phyloP scores from a whole-genome alignment of 345 rosid genomes.

The Pistacia atlantica region DNA sequence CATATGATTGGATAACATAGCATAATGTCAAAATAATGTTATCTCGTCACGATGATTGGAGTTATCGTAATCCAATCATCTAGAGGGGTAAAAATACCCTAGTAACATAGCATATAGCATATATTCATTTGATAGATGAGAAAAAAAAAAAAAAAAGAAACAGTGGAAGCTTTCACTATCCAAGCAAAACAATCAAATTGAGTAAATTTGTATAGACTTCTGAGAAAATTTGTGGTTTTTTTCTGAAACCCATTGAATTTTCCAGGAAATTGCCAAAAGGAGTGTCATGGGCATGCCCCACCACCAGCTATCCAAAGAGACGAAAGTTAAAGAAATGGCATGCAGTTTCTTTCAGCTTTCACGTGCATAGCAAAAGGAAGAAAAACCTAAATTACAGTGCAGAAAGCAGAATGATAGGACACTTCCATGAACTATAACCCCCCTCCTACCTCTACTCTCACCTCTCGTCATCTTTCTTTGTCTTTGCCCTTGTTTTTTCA shows the following conservation, averaged over 20 bases:
- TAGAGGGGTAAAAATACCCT: too few species aligned
- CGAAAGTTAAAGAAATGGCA: background rate
- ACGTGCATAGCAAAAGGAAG: slow-evolving; percentile 26
- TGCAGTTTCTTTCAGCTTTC: slow-evolving; percentile 18
- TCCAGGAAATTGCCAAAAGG: background rate
- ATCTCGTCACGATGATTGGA: too few species aligned
- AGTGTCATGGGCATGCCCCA: background rate
- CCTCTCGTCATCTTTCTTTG: slow-evolving; percentile 22
- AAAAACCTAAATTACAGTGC: slow-evolving; percentile 19
- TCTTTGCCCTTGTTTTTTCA: slow-evolving; percentile 21
- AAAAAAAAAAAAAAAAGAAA: too few species aligned
- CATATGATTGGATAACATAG: too few species aligned
- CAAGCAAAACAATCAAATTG: too few species aligned
- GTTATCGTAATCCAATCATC: too few species aligned
- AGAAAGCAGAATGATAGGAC: slow-evolving; percentile 22
- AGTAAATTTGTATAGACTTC: too few species aligned
- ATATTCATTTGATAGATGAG: too few species aligned
- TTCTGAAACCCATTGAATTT: background rate
- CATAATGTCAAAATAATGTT: too few species aligned
- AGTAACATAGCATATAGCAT: too few species aligned
- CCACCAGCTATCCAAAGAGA: background rate
- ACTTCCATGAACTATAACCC: slow-evolving; percentile 20
- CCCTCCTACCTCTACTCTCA: background rate
- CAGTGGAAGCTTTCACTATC: too few species aligned
- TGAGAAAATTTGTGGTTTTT: background rate